Conservation (phyloP, 495 filamentous ascomycete species). For the Emericellopsis terricola region DNA sequence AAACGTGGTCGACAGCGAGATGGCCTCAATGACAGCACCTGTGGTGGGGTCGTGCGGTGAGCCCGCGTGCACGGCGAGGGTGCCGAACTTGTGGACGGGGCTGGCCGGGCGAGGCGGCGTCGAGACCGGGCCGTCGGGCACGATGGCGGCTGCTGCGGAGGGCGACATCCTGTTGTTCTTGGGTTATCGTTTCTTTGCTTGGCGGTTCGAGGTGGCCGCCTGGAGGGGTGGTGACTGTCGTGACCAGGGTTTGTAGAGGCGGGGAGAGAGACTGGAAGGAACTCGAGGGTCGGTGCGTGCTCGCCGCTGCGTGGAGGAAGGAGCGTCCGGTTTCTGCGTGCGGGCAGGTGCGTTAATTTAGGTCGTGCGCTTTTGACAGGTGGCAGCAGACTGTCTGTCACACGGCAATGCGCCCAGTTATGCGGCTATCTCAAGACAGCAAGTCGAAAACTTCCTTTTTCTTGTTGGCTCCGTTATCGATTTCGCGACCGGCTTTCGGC, state of each 20-base stretch:
- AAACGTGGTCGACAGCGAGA: slow-evolving; percentile 79
- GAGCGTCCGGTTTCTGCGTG: too few species aligned
- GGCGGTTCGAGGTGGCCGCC: neutral
- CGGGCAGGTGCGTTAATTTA: too few species aligned
- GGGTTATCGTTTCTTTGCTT: neutral
- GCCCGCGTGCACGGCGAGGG: slow-evolving; percentile 75
- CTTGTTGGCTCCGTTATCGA: too few species aligned
- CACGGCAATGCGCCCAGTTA: too few species aligned
- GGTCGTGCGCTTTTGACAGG: too few species aligned
- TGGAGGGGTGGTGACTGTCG: neutral
- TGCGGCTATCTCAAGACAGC: too few species aligned
- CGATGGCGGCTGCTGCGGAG: neutral
- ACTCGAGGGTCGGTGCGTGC: too few species aligned
- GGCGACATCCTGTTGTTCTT: slow-evolving; percentile 1
- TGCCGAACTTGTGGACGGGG: slow-evolving; percentile 46
- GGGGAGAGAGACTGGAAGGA: neutral
- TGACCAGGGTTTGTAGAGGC: neutral
- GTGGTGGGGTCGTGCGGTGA: slow-evolving; percentile 67
- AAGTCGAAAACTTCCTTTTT: too few species aligned
- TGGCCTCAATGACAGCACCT: slow-evolving; percentile 77
- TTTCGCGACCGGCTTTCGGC: too few species aligned
- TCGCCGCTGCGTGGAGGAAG: neutral
- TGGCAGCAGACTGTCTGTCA: too few species aligned
- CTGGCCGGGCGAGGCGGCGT: slow-evolving; percentile 13
- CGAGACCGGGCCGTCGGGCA: slow-evolving; percentile 10